These are phyloP conservation scores for Plasmodium knowlesi DNA, from an alignment of 169 alveolate genomes.

Conservation along the genomic window DNA sequence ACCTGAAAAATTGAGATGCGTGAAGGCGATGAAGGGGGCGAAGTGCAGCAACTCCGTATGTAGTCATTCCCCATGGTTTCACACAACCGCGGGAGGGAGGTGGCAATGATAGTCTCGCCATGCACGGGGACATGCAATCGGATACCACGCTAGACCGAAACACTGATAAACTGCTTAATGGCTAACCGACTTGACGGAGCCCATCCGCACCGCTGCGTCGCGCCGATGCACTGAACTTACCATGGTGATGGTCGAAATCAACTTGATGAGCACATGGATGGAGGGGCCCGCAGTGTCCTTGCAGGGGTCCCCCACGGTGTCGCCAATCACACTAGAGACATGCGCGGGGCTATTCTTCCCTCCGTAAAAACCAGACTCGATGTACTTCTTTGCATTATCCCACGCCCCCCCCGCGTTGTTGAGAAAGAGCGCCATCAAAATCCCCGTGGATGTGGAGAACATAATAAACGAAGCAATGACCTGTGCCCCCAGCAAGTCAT, in stretches of 20 bases:
- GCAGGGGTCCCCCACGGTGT: slow-evolving; percentile 93
- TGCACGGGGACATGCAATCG: background rate
- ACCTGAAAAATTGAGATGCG: slow-evolving; percentile 19
- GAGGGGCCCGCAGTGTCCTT: slow-evolving; percentile 94
- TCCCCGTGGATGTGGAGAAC: slow-evolving; percentile 91
- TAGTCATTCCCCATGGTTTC: background rate
- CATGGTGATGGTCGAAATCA: slow-evolving; percentile 70
- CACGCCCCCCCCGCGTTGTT: slow-evolving; percentile 92
- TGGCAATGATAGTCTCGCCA: background rate
- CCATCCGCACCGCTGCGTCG: background rate
- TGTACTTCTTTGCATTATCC: slow-evolving; percentile 91
- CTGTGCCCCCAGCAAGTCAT: slow-evolving; percentile 82
- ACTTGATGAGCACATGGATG: slow-evolving; percentile 84
- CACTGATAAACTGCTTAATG: no score
- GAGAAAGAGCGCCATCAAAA: slow-evolving; percentile 87
- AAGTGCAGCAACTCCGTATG: background rate
- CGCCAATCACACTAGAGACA: slow-evolving; percentile 88
- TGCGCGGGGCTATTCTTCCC: slow-evolving; percentile 84
- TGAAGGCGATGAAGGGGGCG: background rate
- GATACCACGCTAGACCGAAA: background rate
- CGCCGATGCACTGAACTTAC: background rate
- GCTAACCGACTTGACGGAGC: background rate
- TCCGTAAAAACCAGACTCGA: slow-evolving; percentile 84
- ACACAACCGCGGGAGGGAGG: background rate
- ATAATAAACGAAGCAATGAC: slow-evolving; percentile 87